These are phyloP conservation scores for Pyrenopolyporus hunteri DNA, from an alignment of 495 filamentous ascomycete species.

Conservation along the genomic window DNA sequence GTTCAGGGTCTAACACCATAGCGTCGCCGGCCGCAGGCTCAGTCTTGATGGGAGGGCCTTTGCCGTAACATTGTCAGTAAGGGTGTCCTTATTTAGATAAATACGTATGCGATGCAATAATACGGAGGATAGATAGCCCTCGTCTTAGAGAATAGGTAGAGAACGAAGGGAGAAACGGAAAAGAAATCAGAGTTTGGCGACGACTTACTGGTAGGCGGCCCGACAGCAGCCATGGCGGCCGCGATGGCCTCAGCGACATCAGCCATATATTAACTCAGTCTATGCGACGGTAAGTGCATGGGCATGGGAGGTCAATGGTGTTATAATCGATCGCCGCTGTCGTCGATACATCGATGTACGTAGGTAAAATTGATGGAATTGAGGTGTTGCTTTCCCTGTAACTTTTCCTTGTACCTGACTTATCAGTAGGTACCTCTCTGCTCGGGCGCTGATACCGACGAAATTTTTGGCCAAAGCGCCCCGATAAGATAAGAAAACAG, in stretches of 20 bases:
- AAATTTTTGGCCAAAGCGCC: constrained; percentile 50
- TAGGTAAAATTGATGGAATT: constrained; percentile 6
- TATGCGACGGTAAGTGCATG: constrained; percentile 21
- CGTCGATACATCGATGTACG: not conserved
- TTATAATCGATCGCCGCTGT: constrained; percentile 10
- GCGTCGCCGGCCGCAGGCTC: constrained; percentile 29
- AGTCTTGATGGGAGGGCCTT: constrained; percentile 37
- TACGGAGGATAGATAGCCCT: not conserved
- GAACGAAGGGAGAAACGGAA: not conserved
- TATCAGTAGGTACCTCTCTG: too few relatives aligned
- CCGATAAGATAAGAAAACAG: constrained; percentile 47
- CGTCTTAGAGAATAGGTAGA: not conserved
- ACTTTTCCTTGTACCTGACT: constrained; percentile 8
- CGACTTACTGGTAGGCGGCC: constrained; percentile 39
- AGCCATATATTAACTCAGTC: constrained; percentile 35
- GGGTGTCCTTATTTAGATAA: not conserved
- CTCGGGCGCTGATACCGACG: constrained; percentile 6
- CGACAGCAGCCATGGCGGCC: constrained; percentile 40
- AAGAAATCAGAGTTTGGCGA: not conserved
- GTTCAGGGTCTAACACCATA: constrained; percentile 35
- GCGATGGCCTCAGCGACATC: constrained; percentile 44
- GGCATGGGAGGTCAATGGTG: constrained; percentile 17
- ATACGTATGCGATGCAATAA: not conserved
- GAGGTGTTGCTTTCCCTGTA: constrained; percentile 12
- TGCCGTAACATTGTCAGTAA: constrained; percentile 16